Base-by-base conservation (phyloP, 177 flowering plant species). In the Vitis hybrid region DNA sequence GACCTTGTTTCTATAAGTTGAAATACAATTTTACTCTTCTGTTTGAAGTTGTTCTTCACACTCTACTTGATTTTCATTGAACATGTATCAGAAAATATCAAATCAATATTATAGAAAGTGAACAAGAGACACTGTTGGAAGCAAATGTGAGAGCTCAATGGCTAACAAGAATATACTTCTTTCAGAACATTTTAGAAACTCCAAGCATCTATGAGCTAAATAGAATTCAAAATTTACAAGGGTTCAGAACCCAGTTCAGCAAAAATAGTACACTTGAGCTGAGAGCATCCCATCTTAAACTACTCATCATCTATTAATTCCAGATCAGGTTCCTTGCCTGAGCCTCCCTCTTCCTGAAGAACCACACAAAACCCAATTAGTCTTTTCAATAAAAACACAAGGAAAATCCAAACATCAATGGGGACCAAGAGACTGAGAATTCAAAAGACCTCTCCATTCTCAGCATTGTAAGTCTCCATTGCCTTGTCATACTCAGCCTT, bases 401-500 rank as follows among this genome's bases (percentile, higher is more conserved):
- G 70, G 12, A 14, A 50, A 50, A 8, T 5, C 21, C 30, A 13
- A 18, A 14, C 10, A 18, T 17, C 14, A 56, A 17, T 2, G 3
- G 12, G 40, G 17, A 0, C 14, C 26, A 23, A 23, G 9, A 52
- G 50, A 52, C 17, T n/a, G 54, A 15, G 49, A 3, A 14, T 5
- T 50, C 17, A 49, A 67, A 18, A 3, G 5, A 77, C 90, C 40
- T 82, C 81, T 56, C 65, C 83, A 72, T 72, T 78, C 10, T 72
- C 83, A 70, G 79, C 83, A 52, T 77, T 74, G 59, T 72, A 74
- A n/a, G 56, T 72, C 52, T 85, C 88, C 79, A 85, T 45, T 10
- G 89, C 85, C 74, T 84, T 85, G 49, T 80, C 82, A 74, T 86
- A 88, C 68, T 86, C 91, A 11, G 85, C 93, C 65, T 92, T 94